A percentile compares a stretch with the other conserved stretches of the same genome.
phyloP scores from a whole-genome alignment of 2,329 filamentous ascomycete species.

The Pseudonectria foliicola region DNA sequence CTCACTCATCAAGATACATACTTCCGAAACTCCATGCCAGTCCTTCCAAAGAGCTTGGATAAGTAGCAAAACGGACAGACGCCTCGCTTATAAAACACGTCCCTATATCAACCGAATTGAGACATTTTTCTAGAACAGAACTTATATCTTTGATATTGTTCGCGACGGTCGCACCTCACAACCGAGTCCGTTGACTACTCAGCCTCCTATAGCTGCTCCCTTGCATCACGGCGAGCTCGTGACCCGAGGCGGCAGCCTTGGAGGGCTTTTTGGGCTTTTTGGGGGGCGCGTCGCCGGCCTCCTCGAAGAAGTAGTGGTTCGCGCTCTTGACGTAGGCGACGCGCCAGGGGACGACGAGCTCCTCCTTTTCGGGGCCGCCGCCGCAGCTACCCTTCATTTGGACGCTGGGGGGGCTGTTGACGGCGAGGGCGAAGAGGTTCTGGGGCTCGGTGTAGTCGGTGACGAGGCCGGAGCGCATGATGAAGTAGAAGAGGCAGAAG shows the following conservation, averaged over 20 bases:
- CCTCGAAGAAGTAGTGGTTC: conserved; percentile 38
- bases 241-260: too few relatives aligned
- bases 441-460: conserved; percentile 75
- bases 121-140: too few relatives aligned
- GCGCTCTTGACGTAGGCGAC: conserved; percentile 30
- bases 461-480: conserved; percentile 51
- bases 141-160: too few relatives aligned
- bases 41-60: neutral
- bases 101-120: too few relatives aligned
- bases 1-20: too few relatives aligned
- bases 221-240: too few relatives aligned
- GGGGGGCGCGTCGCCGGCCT: conserved; percentile 23
- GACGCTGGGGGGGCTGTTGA: conserved; percentile 47
- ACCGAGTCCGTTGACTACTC: neutral
- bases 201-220: neutral
- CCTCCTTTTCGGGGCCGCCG: conserved; percentile 26
- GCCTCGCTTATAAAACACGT: neutral
- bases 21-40: too few relatives aligned
- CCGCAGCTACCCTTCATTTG: conserved; percentile 33
- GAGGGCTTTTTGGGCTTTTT: too few relatives aligned
- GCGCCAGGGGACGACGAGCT: conserved; percentile 35
- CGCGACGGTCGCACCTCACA: too few relatives aligned
- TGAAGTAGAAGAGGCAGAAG: conserved; percentile 55
- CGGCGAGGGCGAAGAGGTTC: conserved; percentile 64
- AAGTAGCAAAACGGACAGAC: neutral